These are phyloP conservation scores for Yarrowia alimentaria DNA, from an alignment of 805 yeast genomes.

Conservation along the genomic window DNA sequence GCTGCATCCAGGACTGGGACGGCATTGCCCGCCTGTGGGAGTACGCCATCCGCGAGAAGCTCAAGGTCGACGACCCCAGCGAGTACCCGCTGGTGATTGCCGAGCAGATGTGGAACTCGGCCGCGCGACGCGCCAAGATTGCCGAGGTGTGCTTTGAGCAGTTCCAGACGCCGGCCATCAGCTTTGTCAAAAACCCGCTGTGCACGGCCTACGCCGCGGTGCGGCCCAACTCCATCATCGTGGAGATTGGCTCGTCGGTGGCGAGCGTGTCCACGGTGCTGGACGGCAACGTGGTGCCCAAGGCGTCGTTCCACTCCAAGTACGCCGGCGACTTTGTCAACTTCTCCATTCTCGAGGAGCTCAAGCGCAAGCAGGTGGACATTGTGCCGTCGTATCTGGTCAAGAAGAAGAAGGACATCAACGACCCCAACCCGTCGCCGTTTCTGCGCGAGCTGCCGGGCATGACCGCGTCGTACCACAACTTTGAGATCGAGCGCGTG, in stretches of 20 bases:
- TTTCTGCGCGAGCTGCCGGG: slow-evolving; percentile 32
- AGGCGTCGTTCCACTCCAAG: slow-evolving; percentile 38
- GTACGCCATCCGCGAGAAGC: slow-evolving; percentile 53
- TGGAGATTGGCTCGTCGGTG: slow-evolving; percentile 73
- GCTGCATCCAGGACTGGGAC: slow-evolving; percentile 56
- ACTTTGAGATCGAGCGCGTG: slow-evolving; percentile 44
- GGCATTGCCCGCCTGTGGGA: slow-evolving; percentile 66
- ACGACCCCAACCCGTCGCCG: slow-evolving; percentile 16
- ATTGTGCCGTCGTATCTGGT: slow-evolving; percentile 42
- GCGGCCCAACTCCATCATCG: slow-evolving; percentile 70
- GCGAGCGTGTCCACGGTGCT: slow-evolving; percentile 52
- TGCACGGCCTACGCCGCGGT: slow-evolving; percentile 55
- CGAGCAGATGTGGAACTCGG: slow-evolving; percentile 69
- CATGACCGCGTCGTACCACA: slow-evolving; percentile 43
- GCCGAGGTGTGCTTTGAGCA: slow-evolving; percentile 74
- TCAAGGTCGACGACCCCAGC: slow-evolving; percentile 51
- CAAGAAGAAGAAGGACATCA: slow-evolving; percentile 33
- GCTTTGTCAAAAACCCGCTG: slow-evolving; percentile 71
- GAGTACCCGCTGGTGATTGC: slow-evolving; percentile 66
- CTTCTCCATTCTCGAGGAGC: slow-evolving; percentile 55
- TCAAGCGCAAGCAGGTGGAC: slow-evolving; percentile 41
- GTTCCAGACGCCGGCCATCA: slow-evolving; percentile 71
- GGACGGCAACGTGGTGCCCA: slow-evolving; percentile 61
- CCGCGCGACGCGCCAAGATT: slow-evolving; percentile 54
- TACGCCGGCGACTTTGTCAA: slow-evolving; percentile 81